These are phyloP conservation scores for Yarrowia phangngaensis DNA, from an alignment of 805 yeast genomes.

Conservation along the genomic window DNA sequence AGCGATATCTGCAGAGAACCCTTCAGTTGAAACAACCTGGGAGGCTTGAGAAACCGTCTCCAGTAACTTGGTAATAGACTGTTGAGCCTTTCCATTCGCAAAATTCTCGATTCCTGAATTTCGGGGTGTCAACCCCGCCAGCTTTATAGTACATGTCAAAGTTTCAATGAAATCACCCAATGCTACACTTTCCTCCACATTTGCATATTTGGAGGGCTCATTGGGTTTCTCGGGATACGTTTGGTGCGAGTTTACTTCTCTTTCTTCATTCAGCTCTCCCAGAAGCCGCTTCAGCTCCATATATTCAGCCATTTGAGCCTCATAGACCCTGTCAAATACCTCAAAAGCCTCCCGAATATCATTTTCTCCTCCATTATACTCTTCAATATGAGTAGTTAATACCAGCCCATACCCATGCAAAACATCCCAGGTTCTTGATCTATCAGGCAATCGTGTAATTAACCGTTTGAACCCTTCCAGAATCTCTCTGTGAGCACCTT, in stretches of 20 bases:
- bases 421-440: constrained; percentile 26
- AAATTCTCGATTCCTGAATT: neutral
- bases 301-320: constrained; percentile 28
- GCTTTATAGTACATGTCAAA: neutral
- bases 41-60: neutral
- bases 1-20: constrained; percentile 10
- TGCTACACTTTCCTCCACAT: constrained; percentile 1
- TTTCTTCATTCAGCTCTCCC: constrained; percentile 3
- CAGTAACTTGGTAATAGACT: neutral
- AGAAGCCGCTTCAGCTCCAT: constrained; percentile 2
- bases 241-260: neutral
- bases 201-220: neutral
- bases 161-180: constrained; percentile 2
- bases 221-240: neutral
- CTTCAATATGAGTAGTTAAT: constrained; percentile 32
- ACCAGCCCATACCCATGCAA: constrained; percentile 33
- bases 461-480: constrained; percentile 5
- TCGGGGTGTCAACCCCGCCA: constrained; percentile 6
- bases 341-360: constrained; percentile 25
- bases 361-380: constrained; percentile 18
- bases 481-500: constrained; percentile 27
- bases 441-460: constrained; percentile 22
- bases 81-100: neutral
- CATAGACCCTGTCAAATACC: constrained; percentile 29
- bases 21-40: neutral